These are phyloP conservation scores for Melanomma pulvis-pyrius DNA, from an alignment of 495 filamentous ascomycete species.

Conservation along the genomic window DNA sequence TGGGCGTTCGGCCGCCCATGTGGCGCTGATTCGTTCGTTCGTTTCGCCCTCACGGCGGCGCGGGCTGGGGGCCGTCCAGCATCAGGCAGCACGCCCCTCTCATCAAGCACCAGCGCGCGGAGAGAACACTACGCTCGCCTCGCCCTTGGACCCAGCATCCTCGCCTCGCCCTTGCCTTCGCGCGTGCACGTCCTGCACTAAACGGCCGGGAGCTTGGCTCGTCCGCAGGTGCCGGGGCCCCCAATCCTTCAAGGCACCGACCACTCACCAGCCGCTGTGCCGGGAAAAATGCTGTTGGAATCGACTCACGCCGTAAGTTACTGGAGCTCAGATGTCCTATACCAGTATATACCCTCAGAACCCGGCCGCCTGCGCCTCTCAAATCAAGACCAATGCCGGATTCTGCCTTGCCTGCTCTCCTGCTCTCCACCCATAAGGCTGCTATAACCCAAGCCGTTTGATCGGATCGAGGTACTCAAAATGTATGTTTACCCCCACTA, in stretches of 20 bases:
- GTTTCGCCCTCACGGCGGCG: not conserved
- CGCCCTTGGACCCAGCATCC: conserved; percentile 11
- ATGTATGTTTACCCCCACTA: conserved; percentile 36
- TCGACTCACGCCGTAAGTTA: conserved; percentile 27
- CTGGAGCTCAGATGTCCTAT: conserved; percentile 33
- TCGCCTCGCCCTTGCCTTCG: conserved; percentile 7
- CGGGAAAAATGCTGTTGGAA: conserved; percentile 37
- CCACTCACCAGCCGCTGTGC: conserved; percentile 34
- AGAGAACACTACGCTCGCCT: conserved; percentile 4
- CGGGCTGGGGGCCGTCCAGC: not conserved
- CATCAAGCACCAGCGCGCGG: not conserved
- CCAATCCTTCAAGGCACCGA: conserved; percentile 40
- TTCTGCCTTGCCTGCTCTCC: conserved; percentile 31
- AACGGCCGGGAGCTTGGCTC: conserved; percentile 39
- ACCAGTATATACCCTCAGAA: conserved; percentile 29
- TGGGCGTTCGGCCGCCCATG: not conserved
- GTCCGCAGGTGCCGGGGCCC: conserved; percentile 19
- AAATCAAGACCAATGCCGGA: conserved; percentile 27
- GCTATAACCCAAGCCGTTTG: conserved; percentile 27
- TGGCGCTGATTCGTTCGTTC: not conserved
- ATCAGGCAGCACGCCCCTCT: not conserved
- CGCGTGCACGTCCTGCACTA: conserved; percentile 32
- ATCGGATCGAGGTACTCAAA: conserved; percentile 30
- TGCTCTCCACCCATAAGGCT: conserved; percentile 32
- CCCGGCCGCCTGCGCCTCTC: conserved; percentile 30